Percentiles rank a stretch among this genome's conserved stretches.
Conservation (phyloP, 2,329 filamentous ascomycete genomes). For the Aspergillus sclerotialis region DNA sequence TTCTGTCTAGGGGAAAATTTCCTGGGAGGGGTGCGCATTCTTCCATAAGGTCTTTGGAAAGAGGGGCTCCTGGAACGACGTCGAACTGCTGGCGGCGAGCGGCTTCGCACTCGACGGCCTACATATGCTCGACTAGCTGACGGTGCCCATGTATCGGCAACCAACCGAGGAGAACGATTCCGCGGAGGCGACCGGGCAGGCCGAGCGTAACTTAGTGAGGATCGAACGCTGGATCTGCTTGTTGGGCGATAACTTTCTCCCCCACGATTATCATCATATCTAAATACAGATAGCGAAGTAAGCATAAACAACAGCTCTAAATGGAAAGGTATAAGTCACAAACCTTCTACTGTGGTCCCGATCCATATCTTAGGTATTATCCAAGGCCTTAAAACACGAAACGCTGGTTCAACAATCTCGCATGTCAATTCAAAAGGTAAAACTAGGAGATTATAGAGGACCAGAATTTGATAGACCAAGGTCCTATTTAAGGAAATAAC, state of each 20-base stretch:
- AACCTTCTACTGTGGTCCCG: constrained; percentile 39
- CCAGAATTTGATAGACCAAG: too few species aligned
- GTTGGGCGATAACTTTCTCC: constrained; percentile 39
- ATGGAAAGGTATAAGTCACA: constrained; percentile 13
- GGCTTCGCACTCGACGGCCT: constrained; percentile 29
- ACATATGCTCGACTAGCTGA: constrained; percentile 24
- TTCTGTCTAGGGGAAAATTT: constrained; percentile 36
- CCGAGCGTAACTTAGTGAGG: constrained; percentile 30
- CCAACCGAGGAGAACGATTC: constrained; percentile 30
- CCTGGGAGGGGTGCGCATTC: constrained; percentile 32
- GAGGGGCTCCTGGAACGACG: constrained; percentile 37
- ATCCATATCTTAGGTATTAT: constrained; percentile 25
- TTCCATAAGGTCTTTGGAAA: constrained; percentile 25
- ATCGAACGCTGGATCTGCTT: constrained; percentile 23
- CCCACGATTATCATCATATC: constrained; percentile 35
- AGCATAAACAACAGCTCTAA: constrained; percentile 6
- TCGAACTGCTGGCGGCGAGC: constrained; percentile 34
- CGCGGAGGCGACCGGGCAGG: constrained; percentile 30
- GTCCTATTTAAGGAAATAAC: too few species aligned
- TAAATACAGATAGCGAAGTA: constrained; percentile 12
- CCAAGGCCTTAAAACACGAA: too few species aligned
- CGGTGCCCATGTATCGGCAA: constrained; percentile 38
- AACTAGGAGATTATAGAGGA: too few species aligned
- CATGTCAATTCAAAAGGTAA: too few species aligned
- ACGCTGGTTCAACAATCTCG: too few species aligned